phyloP scores from a whole-genome alignment of 2,329 filamentous ascomycete genomes.

The Dryadomyces quercivorus region DNA sequence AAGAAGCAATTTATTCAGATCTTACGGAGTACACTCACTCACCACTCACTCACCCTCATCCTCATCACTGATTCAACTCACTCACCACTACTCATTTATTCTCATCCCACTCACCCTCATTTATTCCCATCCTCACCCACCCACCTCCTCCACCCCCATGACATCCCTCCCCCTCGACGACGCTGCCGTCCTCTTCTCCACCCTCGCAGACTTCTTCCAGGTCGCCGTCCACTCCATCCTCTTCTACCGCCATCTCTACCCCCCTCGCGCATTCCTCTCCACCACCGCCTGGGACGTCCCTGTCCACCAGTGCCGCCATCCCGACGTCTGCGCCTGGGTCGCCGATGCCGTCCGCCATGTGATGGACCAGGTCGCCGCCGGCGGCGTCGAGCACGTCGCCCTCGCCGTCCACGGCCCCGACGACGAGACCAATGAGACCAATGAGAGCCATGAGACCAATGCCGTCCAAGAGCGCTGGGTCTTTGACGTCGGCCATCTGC shows the following conservation, averaged over 20 bases:
- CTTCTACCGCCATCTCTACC: conserved; percentile 72
- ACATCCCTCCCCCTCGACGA: conserved; percentile 5
- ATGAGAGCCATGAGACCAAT: conserved; percentile 9
- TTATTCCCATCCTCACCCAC: too few relatives aligned
- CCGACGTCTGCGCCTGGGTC: conserved; percentile 76
- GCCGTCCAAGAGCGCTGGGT: conserved; percentile 48
- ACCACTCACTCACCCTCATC: too few relatives aligned
- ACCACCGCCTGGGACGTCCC: conserved; percentile 73
- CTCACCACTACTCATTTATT: too few relatives aligned
- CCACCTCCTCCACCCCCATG: not conserved
- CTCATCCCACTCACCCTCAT: too few relatives aligned
- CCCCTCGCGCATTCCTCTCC: conserved; percentile 62
- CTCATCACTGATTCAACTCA: too few relatives aligned
- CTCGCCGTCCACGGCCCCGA: conserved; percentile 9
- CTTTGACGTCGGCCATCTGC: conserved; percentile 43
- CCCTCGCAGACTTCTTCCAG: conserved; percentile 70
- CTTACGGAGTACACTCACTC: too few relatives aligned
- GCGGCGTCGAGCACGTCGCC: conserved; percentile 14
- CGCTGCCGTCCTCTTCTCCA: conserved; percentile 47
- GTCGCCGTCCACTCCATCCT: conserved; percentile 78
- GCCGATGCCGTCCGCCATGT: conserved; percentile 66
- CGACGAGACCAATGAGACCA: not conserved
- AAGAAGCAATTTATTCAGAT: too few relatives aligned
- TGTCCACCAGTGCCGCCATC: conserved; percentile 76
- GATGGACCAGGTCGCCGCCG: conserved; percentile 53